Conservation (phyloP, 495 filamentous ascomycete genomes). For the Glarea lozoyensis region DNA sequence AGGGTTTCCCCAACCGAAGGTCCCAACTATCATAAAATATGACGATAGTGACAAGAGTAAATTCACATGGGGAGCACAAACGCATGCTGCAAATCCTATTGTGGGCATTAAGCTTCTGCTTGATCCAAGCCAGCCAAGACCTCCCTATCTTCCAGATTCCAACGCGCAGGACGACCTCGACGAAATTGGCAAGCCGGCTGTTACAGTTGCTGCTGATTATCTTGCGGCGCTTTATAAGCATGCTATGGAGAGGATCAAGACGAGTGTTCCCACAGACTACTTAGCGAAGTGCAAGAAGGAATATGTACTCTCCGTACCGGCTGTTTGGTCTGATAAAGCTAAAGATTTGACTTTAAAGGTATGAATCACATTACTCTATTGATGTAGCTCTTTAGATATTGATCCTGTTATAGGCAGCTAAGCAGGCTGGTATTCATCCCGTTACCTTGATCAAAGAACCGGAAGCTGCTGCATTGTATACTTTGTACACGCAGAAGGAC, state of each 20-base stretch:
- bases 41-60: conserved; percentile 3
- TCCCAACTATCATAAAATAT: conserved; percentile 20
- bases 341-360: conserved; percentile 21
- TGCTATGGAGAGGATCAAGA: conserved; percentile 21
- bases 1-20: conserved; percentile 15
- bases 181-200: conserved; percentile 19
- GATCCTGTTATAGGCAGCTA: conserved; percentile 20
- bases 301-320: conserved; percentile 24
- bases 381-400: not conserved
- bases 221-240: conserved; percentile 19
- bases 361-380: not conserved
- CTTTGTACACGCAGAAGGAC: conserved; percentile 28
- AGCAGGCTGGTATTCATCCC: conserved; percentile 20
- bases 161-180: conserved; percentile 17
- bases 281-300: conserved; percentile 13
- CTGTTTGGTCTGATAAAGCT: conserved; percentile 27
- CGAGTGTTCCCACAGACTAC: conserved; percentile 15
- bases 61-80: conserved; percentile 18
- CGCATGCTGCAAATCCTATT: conserved; percentile 7
- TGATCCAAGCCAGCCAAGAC: conserved; percentile 23
- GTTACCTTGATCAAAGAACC: conserved; percentile 36
- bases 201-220: conserved; percentile 19
- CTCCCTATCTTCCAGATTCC: conserved; percentile 14
- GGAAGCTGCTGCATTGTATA: conserved; percentile 40
- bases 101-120: conserved; percentile 26